phyloP scores from a whole-genome alignment of 306 rosid genomes.

The Macrotyloma uniflorum region DNA sequence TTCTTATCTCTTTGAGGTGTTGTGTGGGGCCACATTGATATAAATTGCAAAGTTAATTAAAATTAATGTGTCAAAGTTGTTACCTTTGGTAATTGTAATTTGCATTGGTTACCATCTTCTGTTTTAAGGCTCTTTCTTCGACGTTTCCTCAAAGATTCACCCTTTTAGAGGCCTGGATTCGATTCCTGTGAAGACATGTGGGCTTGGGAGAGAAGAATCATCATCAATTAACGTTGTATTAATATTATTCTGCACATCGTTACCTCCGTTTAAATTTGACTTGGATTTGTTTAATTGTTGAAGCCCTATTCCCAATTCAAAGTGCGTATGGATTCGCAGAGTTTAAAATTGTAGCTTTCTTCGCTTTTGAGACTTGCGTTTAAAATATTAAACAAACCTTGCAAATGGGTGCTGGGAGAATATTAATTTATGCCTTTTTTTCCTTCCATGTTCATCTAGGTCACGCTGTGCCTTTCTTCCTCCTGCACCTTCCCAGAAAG shows the following conservation, averaged over 20 bases:
- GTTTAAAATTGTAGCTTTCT: slow-evolving; percentile 27
- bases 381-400: slow-evolving; percentile 25
- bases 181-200: slow-evolving; percentile 39
- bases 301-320: slow-evolving; percentile 39
- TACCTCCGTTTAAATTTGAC: slow-evolving; percentile 36
- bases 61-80: background rate
- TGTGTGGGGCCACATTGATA: slow-evolving; percentile 38
- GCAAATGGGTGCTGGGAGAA: slow-evolving; percentile 30
- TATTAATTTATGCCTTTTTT: slow-evolving; percentile 15
- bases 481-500: slow-evolving; percentile 18
- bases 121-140: slow-evolving; percentile 39
- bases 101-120: slow-evolving; percentile 18
- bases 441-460: slow-evolving; percentile 14
- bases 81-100: background rate
- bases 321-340: slow-evolving; percentile 26
- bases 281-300: slow-evolving; percentile 29
- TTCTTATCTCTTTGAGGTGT: slow-evolving; percentile 4
- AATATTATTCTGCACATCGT: slow-evolving; percentile 20
- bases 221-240: slow-evolving; percentile 14
- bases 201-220: slow-evolving; percentile 28
- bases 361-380: slow-evolving; percentile 8
- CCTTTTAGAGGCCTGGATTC: slow-evolving; percentile 36
- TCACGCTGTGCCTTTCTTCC: slow-evolving; percentile 17
- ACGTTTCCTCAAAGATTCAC: slow-evolving; percentile 44
- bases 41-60: background rate